These are phyloP conservation scores for Sphaerulina vaccinii DNA, from an alignment of 2,329 filamentous ascomycete genomes.

Conservation along the genomic window DNA sequence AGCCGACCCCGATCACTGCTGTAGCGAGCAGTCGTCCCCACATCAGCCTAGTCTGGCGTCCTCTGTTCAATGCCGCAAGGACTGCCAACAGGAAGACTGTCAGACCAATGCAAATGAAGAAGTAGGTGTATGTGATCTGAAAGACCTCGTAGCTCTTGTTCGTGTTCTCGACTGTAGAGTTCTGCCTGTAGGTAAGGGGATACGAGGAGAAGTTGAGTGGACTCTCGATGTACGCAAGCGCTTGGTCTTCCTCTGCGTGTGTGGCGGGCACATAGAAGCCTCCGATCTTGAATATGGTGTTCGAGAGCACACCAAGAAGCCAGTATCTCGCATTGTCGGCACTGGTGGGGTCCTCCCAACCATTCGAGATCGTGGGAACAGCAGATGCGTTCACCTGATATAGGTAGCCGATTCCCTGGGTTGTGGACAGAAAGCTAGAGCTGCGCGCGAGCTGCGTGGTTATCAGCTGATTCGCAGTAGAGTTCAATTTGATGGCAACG, in stretches of 20 bases:
- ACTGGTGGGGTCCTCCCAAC: not conserved
- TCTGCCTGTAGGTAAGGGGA: slow-evolving; percentile 2
- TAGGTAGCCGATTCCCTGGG: slow-evolving; percentile 7
- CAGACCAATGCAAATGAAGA: slow-evolving; percentile 32
- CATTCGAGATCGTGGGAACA: slow-evolving; percentile 16
- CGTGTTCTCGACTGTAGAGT: slow-evolving; percentile 2
- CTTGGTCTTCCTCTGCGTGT: not conserved
- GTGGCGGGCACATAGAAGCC: slow-evolving; percentile 14
- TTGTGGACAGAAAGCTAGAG: not conserved
- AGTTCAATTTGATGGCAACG: slow-evolving; percentile 7
- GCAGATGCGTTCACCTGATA: slow-evolving; percentile 5
- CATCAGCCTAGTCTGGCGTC: slow-evolving; percentile 24
- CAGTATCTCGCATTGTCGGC: slow-evolving; percentile 17
- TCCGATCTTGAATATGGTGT: slow-evolving; percentile 20
- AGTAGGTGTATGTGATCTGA: slow-evolving; percentile 32
- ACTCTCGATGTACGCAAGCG: not conserved
- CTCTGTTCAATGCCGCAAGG: slow-evolving; percentile 28
- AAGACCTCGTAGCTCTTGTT: slow-evolving; percentile 15
- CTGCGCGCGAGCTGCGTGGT: slow-evolving; percentile 2
- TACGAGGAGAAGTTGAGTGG: slow-evolving; percentile 11
- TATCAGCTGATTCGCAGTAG: slow-evolving; percentile 10
- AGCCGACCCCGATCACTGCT: slow-evolving; percentile 6
- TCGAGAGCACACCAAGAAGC: slow-evolving; percentile 12
- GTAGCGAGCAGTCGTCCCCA: slow-evolving; percentile 31
- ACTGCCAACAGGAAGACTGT: slow-evolving; percentile 34